Evolutionary conservation across 2,329 filamentous ascomycete species (phyloP), one percentile per base, ranked within the genome.

Genomic region (Bisporella sp.): DNA sequence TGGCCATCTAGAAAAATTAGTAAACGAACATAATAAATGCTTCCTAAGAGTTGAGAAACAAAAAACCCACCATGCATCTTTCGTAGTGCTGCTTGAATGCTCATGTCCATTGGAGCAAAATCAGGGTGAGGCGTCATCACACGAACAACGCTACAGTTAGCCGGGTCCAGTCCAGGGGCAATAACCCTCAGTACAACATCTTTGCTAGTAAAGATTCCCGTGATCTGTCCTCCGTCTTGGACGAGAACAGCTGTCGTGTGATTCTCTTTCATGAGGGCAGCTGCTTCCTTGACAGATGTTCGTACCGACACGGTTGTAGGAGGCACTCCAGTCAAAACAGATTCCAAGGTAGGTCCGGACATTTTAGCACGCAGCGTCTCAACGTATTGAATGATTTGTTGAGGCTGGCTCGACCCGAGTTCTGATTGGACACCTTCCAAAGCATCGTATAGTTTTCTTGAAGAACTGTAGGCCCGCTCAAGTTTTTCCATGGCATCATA

Each of bases 401-500:
- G 92, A 9, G 93, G 93, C 69, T 99, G 93, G 66, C 87, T 96
- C 47, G 92, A 87, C 40, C 93, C 93, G 35, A 99, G 78, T 70
- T 99, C 93, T 2, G 92, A 96, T 71, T 99, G 93, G 3, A 99
- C 93, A 69, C 93, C 93, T 71, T 99, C 93, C 52, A 99, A 74
- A 33, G 93, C 93, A 74, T 97, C 93, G 69, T 99, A 97, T 28
- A 99, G 79, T 71, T 96, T 96, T 60, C 93, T 84, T n/a, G 93
- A 99, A 12, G 93, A 97, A 58, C 89, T 90, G 69, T 99, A 99
- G 46, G 93, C 93, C 47, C 93, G 86, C 75, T 99, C 93, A 54
- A 99, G 75, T 76, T 99, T 99, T 76, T 99, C 93, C 93, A 99
- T 99, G 41, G 93, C 93, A 71, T 99, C 93, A 71, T 99, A 99